Conservation (phyloP, 2,329 filamentous ascomycete species). For the Neocucurbitaria cava region DNA sequence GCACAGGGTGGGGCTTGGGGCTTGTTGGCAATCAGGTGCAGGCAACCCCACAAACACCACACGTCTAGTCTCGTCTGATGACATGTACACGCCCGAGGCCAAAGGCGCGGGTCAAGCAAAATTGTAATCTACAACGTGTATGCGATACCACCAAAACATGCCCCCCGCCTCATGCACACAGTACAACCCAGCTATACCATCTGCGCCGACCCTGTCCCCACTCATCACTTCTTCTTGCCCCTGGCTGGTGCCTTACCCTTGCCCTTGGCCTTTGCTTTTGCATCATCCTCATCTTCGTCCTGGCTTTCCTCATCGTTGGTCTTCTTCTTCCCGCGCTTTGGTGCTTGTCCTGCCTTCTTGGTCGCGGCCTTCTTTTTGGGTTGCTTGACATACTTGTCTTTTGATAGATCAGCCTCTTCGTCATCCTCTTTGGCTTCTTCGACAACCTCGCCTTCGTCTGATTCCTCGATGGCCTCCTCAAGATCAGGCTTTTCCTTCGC, state of each 20-base stretch:
- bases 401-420: slow-evolving; percentile 82
- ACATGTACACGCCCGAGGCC: neutral
- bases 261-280: slow-evolving; percentile 56
- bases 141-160: neutral
- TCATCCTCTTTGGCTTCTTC: slow-evolving; percentile 65
- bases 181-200: neutral
- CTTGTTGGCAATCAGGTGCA: neutral
- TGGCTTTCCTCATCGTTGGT: slow-evolving; percentile 43
- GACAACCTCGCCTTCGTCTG: slow-evolving; percentile 67
- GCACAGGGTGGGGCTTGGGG: neutral
- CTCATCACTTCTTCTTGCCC: slow-evolving; percentile 1
- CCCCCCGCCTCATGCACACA: neutral
- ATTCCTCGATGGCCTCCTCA: slow-evolving; percentile 94
- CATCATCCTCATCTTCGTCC: slow-evolving; percentile 53
- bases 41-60: neutral
- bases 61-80: neutral
- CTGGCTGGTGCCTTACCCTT: slow-evolving; percentile 54
- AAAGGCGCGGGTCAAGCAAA: neutral
- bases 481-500: slow-evolving; percentile 84
- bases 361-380: slow-evolving; percentile 75
- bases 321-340: slow-evolving; percentile 55
- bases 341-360: slow-evolving; percentile 51
- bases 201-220: neutral
- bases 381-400: slow-evolving; percentile 95
- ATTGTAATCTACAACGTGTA: neutral